Evolutionary conservation across 495 filamentous ascomycete species (phyloP).

Genomic region (Halenospora varia): DNA sequence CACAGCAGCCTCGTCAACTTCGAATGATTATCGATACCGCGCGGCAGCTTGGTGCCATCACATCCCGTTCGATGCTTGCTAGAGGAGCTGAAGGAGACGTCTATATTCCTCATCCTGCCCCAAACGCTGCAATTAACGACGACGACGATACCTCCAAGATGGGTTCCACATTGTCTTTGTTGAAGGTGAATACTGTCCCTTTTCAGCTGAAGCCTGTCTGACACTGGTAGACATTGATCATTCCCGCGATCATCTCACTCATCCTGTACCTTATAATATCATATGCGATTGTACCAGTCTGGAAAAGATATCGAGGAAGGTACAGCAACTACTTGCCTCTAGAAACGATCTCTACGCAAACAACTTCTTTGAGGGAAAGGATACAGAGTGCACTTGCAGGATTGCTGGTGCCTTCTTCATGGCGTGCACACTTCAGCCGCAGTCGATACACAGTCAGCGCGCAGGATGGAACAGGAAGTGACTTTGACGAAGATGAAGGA

Average conservation of each 20-base stretch:
- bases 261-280: slow-evolving; percentile 67
- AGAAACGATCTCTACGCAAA: slow-evolving; percentile 57
- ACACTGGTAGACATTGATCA: slow-evolving; percentile 60
- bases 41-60: not conserved
- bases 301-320: slow-evolving; percentile 69
- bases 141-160: slow-evolving; percentile 8
- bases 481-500: slow-evolving; percentile 65
- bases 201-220: slow-evolving; percentile 1
- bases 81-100: slow-evolving; percentile 1
- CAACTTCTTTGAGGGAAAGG: slow-evolving; percentile 58
- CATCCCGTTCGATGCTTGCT: not conserved
- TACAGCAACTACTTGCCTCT: slow-evolving; percentile 70
- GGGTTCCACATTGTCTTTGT: slow-evolving; percentile 14
- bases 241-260: slow-evolving; percentile 75
- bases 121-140: slow-evolving; percentile 13
- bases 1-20: too few species aligned
- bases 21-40: not conserved
- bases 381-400: slow-evolving; percentile 50
- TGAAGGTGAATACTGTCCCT: slow-evolving; percentile 13
- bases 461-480: slow-evolving; percentile 46
- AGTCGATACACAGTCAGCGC: slow-evolving; percentile 27
- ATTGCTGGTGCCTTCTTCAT: slow-evolving; percentile 52
- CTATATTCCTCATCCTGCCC: slow-evolving; percentile 24
- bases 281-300: slow-evolving; percentile 69
- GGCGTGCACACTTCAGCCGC: slow-evolving; percentile 39